Conservation (phyloP, 306 rosid species). For the Coriaria nepalensis region DNA sequence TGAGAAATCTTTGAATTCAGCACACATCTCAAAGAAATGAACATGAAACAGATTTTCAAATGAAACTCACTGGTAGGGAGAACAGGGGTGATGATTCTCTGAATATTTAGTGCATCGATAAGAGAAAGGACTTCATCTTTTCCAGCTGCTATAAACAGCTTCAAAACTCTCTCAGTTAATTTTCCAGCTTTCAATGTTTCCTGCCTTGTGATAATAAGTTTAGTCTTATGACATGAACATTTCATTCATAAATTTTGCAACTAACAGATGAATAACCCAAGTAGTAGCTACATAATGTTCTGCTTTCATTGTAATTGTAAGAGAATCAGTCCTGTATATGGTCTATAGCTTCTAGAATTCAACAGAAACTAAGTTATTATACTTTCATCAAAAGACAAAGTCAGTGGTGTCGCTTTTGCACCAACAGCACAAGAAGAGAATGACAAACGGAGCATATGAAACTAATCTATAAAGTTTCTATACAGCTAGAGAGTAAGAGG, state of each 20-base stretch:
- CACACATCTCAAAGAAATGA: constrained; percentile 3
- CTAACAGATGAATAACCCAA: too few relatives aligned
- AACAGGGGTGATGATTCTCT: constrained; percentile 54
- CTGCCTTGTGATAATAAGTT: constrained; percentile 26
- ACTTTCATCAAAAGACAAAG: too few relatives aligned
- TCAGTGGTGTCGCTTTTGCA: too few relatives aligned
- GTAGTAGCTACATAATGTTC: too few relatives aligned
- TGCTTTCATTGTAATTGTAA: too few relatives aligned
- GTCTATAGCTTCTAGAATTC: too few relatives aligned
- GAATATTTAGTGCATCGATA: constrained; percentile 64
- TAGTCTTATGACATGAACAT: constrained; percentile 1
- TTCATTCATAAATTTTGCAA: not conserved
- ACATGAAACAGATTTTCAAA: constrained; percentile 8
- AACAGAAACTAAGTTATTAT: too few relatives aligned
- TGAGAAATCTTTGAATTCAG: constrained; percentile 4
- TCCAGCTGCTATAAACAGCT: constrained; percentile 63
- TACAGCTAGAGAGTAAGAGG: too few relatives aligned
- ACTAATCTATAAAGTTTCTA: too few relatives aligned
- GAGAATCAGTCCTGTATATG: too few relatives aligned
- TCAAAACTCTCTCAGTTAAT: constrained; percentile 76
- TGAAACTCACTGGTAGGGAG: constrained; percentile 84
- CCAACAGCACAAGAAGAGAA: too few relatives aligned
- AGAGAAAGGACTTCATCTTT: constrained; percentile 79
- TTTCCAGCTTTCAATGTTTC: constrained; percentile 80
- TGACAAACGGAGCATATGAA: too few relatives aligned